phyloP scores from a whole-genome alignment of 805 yeast genomes.

The Saturnispora gosingensis region DNA sequence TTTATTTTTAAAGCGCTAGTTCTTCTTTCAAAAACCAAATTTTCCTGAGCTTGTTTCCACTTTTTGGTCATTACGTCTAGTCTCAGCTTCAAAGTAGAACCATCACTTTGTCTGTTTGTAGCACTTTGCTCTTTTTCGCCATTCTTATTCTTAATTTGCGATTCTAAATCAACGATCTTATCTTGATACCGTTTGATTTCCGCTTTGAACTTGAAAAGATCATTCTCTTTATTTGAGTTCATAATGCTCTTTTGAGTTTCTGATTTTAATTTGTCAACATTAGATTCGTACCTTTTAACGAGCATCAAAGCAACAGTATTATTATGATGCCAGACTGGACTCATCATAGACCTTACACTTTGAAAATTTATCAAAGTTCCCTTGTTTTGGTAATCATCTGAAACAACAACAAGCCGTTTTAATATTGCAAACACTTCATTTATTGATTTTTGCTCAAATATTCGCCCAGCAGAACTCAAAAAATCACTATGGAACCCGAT shows the following conservation, averaged over 20 bases:
- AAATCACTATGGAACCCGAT: conserved; percentile 8
- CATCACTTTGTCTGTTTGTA: neutral
- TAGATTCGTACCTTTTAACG: neutral
- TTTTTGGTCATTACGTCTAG: conserved; percentile 53
- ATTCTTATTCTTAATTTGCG: neutral
- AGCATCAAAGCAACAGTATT: neutral
- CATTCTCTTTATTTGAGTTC: neutral
- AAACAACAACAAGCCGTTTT: neutral
- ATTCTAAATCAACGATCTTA: conserved; percentile 5
- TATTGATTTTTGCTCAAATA: conserved; percentile 7
- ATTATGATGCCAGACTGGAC: conserved; percentile 7
- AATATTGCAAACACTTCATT: conserved; percentile 2
- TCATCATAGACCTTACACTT: conserved; percentile 6
- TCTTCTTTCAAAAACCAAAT: conserved; percentile 49
- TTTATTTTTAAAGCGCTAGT: conserved; percentile 43
- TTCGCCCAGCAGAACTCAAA: neutral
- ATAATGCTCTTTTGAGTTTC: neutral
- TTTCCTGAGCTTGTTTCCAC: conserved; percentile 66
- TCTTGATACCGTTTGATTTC: conserved; percentile 1
- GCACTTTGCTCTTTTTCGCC: neutral
- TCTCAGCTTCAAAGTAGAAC: conserved; percentile 28
- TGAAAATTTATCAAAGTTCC: conserved; percentile 4
- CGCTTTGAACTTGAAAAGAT: neutral
- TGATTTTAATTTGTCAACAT: neutral
- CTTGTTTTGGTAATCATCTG: conserved; percentile 1